phyloP scores from a whole-genome alignment of 1,284 basidiomycete species.

The Veloporphyrellus conicus region DNA sequence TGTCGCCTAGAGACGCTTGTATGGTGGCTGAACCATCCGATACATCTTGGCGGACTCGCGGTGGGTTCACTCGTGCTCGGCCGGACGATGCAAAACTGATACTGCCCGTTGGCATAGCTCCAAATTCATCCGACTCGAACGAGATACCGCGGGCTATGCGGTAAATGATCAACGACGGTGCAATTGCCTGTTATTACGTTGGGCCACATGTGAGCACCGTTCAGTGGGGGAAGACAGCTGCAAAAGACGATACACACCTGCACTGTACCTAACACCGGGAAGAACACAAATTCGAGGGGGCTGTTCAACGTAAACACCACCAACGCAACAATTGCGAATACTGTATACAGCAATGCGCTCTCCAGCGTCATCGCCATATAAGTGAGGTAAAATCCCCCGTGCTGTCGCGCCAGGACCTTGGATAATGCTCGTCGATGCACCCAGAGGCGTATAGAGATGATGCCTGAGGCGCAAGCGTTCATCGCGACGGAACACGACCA shows the following conservation, averaged over 20 bases:
- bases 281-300: conserved; percentile 17
- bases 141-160: background rate
- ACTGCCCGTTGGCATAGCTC: background rate
- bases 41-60: no score
- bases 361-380: conserved; percentile 28
- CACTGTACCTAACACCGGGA: conserved; percentile 17
- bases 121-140: background rate
- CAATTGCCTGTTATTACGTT: background rate
- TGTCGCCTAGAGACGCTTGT: no score
- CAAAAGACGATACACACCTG: conserved; percentile 12
- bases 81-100: no score
- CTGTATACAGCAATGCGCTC: conserved; percentile 20
- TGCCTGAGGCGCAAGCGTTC: conserved; percentile 13
- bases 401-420: conserved; percentile 4
- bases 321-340: conserved; percentile 12
- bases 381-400: conserved; percentile 19
- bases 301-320: conserved; percentile 17
- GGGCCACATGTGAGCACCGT: background rate
- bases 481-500: conserved; percentile 18
- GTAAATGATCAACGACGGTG: background rate
- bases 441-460: conserved; percentile 18
- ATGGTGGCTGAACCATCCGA: no score
- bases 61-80: no score
- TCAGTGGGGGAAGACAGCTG: background rate
- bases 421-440: conserved; percentile 12